phyloP scores from a whole-genome alignment of 2,329 filamentous ascomycete species.

The Stachybotrys echinatus region DNA sequence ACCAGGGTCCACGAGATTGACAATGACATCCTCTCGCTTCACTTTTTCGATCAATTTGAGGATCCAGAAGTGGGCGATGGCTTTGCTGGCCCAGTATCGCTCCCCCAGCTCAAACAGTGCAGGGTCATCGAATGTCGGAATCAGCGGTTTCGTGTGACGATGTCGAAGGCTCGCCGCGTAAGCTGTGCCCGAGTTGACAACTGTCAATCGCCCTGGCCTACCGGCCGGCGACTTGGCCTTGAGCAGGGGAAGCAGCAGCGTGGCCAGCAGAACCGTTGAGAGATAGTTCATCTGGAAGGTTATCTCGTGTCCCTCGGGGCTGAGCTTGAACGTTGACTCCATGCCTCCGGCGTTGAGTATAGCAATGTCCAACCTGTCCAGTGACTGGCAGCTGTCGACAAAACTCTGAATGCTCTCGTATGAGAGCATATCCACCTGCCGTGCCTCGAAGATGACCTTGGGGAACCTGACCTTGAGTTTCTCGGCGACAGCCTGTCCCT shows the following conservation, averaged over 20 bases:
- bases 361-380: not conserved
- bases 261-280: not conserved
- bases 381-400: not conserved
- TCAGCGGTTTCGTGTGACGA: not conserved
- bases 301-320: not conserved
- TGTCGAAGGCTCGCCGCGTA: not conserved
- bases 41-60: constrained; percentile 9
- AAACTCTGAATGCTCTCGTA: not conserved
- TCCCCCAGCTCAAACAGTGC: not conserved
- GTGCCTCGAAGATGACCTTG: not conserved
- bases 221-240: not conserved
- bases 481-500: not conserved
- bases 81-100: constrained; percentile 15
- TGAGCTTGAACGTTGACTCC: not conserved
- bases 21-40: constrained; percentile 11
- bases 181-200: not conserved
- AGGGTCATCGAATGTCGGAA: constrained; percentile 2
- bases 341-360: not conserved
- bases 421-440: not conserved
- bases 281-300: not conserved
- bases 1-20: constrained; percentile 16
- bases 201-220: not conserved
- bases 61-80: constrained; percentile 10
- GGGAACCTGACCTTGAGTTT: not conserved
- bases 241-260: not conserved